A percentile compares a stretch with the other conserved stretches of the same genome.
phyloP scores from a whole-genome alignment of 257 asterid species.

The Fraxinus pennsylvanica region DNA sequence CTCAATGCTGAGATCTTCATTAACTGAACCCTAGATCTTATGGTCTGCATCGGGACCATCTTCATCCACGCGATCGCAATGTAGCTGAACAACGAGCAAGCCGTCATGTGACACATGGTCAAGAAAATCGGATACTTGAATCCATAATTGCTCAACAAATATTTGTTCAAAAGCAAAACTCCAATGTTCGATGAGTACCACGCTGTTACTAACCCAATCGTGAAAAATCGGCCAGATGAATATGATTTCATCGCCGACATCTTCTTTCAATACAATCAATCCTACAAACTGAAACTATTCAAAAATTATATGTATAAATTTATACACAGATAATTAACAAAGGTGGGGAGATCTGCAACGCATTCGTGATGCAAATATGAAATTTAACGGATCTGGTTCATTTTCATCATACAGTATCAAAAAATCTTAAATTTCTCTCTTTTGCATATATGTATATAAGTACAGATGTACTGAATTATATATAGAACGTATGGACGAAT shows the following conservation, averaged over 20 bases:
- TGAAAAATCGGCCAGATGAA: slow-evolving; percentile 57
- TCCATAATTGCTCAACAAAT: slow-evolving; percentile 84
- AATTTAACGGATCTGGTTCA: slow-evolving; percentile 31
- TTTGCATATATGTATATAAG: too few relatives aligned
- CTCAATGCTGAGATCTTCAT: slow-evolving; percentile 82
- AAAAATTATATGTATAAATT: background rate
- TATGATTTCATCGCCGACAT: slow-evolving; percentile 46
- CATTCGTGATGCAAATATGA: slow-evolving; percentile 33
- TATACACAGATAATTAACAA: slow-evolving; percentile 8
- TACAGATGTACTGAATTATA: too few relatives aligned
- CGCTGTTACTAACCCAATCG: slow-evolving; percentile 74
- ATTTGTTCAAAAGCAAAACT: slow-evolving; percentile 74
- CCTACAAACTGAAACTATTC: background rate
- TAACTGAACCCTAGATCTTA: slow-evolving; percentile 87
- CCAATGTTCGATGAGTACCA: slow-evolving; percentile 93
- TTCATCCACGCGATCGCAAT: slow-evolving; percentile 88
- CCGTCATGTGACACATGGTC: slow-evolving; percentile 91
- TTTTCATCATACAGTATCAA: background rate
- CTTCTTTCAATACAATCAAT: slow-evolving; percentile 5
- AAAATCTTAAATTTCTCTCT: background rate
- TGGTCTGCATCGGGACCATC: slow-evolving; percentile 84
- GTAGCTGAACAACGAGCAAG: slow-evolving; percentile 83
- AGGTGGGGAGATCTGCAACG: slow-evolving; percentile 33
- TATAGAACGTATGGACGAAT: too few relatives aligned
- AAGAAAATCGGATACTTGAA: slow-evolving; percentile 84